These are phyloP conservation scores for Lentinus tigrinus DNA, from an alignment of 768 basidiomycete genomes.

Conservation along the genomic window DNA sequence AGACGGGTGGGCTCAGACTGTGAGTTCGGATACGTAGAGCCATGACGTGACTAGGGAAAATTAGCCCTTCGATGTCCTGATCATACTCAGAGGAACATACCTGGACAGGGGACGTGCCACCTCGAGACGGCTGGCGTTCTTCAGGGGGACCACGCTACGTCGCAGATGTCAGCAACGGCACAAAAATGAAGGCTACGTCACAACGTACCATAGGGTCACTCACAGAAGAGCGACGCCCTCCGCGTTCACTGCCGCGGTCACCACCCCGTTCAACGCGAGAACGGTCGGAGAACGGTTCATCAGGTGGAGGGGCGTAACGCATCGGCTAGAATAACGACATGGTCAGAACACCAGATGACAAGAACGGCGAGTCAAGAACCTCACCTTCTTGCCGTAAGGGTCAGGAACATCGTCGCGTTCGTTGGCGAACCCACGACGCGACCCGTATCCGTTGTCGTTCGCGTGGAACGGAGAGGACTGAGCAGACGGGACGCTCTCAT, in stretches of 20 bases:
- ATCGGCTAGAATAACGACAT: not conserved
- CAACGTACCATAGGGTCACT: not conserved
- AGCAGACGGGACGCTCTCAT: not conserved
- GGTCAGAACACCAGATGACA: not conserved
- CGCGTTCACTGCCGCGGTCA: not conserved
- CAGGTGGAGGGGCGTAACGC: not conserved
- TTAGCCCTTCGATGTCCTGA: not conserved
- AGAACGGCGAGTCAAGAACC: too few species aligned
- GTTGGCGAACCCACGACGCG: not conserved
- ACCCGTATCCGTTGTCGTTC: not conserved
- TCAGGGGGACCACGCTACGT: not conserved
- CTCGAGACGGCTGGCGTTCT: not conserved
- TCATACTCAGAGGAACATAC: not conserved
- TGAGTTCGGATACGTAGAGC: too few species aligned
- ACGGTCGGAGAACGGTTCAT: not conserved
- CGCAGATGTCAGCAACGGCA: not conserved
- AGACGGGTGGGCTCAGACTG: conserved; percentile 10
- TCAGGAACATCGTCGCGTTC: not conserved
- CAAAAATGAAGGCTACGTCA: not conserved
- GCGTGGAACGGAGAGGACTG: not conserved
- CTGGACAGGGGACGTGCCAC: not conserved
- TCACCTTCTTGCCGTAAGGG: conserved; percentile 2
- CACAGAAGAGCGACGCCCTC: conserved; percentile 1
- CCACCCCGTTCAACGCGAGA: not conserved
- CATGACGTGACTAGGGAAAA: too few species aligned